A percentile compares a stretch with the other conserved stretches of the same genome.
Conservation (phyloP, 2,329 filamentous ascomycete genomes). For the Aspergillus intermedius region DNA sequence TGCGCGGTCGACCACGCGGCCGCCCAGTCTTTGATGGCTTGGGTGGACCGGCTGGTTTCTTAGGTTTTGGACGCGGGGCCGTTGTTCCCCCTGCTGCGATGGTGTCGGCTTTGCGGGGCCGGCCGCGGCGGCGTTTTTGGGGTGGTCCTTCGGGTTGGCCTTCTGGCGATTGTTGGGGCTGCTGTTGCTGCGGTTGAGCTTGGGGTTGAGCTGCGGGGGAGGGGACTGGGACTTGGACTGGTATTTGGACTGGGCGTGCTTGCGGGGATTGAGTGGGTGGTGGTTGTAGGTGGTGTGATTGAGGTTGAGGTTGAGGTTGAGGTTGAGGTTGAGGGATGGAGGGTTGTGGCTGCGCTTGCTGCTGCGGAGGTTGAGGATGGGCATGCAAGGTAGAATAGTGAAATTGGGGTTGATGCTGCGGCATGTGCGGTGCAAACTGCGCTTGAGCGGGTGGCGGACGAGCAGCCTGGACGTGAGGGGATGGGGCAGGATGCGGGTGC, state of each 20-base stretch:
- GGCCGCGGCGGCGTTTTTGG: slow-evolving; percentile 17
- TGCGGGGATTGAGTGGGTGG: not conserved
- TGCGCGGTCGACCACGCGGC: slow-evolving; percentile 28
- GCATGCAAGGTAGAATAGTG: not conserved
- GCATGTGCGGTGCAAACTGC: too few species aligned
- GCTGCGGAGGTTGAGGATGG: not conserved
- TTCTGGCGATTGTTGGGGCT: not conserved
- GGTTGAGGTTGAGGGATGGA: not conserved
- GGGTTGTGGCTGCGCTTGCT: not conserved
- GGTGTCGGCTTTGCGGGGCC: slow-evolving; percentile 18
- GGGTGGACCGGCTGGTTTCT: slow-evolving; percentile 14
- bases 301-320: not conserved
- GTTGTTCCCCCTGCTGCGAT: not conserved
- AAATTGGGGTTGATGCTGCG: too few species aligned
- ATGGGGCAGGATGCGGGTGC: not conserved
- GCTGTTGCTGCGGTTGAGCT: slow-evolving; percentile 12
- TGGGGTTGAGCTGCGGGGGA: slow-evolving; percentile 6
- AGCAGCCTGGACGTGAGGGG: not conserved
- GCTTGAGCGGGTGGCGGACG: too few species aligned
- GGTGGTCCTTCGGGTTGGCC: slow-evolving; percentile 3
- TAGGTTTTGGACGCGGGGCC: slow-evolving; percentile 13
- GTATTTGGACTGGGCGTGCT: not conserved
- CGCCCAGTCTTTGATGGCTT: slow-evolving; percentile 17
- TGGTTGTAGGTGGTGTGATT: not conserved
- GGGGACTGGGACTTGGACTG: slow-evolving; percentile 1